phyloP scores from a whole-genome alignment of 495 filamentous ascomycete species.

The Recurvomyces mirabilis region DNA sequence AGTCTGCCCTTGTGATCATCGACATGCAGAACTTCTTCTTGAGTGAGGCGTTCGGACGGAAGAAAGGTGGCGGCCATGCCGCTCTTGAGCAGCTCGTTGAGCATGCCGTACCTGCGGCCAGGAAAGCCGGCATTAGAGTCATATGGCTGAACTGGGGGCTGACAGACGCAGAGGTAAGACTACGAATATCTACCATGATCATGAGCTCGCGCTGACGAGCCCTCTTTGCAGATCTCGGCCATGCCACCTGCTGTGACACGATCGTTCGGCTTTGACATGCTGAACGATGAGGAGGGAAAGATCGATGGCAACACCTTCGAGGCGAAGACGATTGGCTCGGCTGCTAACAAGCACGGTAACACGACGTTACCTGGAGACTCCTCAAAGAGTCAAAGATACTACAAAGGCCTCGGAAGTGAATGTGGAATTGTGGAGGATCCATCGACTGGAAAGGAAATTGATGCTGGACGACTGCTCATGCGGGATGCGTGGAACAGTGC shows the following conservation, averaged over 20 bases:
- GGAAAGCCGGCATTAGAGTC: constrained; percentile 39
- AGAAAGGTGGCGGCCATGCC: constrained; percentile 23
- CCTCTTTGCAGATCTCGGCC: constrained; percentile 34
- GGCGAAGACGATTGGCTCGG: not conserved
- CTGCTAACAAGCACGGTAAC: constrained; percentile 26
- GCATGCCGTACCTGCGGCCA: constrained; percentile 34
- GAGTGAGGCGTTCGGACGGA: constrained; percentile 29
- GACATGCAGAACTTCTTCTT: constrained; percentile 58
- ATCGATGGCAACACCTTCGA: constrained; percentile 11
- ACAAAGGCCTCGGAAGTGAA: constrained; percentile 37
- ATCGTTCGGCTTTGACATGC: constrained; percentile 36
- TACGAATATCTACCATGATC: too few relatives aligned
- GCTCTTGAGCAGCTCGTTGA: constrained; percentile 27
- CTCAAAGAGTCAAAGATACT: constrained; percentile 24
- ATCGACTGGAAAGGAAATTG: constrained; percentile 29
- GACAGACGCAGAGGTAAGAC: constrained; percentile 40
- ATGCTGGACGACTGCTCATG: constrained; percentile 41
- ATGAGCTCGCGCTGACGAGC: too few relatives aligned
- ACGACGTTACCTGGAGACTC: constrained; percentile 22
- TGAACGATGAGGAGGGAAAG: constrained; percentile 16
- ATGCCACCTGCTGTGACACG: constrained; percentile 42
- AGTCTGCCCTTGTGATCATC: constrained; percentile 43
- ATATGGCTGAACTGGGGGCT: constrained; percentile 55
- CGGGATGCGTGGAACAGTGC: constrained; percentile 44
- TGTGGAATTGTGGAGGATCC: constrained; percentile 30